Conservation (phyloP, 129 eudicot genomes). For the Lonicera japonica region DNA sequence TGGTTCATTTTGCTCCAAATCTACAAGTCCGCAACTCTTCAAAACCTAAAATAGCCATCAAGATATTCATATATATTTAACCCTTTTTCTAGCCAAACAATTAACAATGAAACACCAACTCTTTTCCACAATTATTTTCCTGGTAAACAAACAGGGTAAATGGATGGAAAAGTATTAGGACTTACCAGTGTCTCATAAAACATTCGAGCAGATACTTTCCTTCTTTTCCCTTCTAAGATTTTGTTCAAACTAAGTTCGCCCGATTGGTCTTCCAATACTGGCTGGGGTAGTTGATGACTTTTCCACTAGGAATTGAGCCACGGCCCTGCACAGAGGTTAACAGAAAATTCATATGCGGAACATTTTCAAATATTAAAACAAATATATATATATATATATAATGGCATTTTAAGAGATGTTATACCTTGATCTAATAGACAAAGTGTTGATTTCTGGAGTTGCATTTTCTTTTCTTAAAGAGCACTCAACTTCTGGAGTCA, state of each 20-base stretch:
- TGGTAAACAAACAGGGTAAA: neutral
- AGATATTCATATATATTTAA: too few relatives aligned
- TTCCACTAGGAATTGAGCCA: conserved; percentile 60
- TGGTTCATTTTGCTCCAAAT: conserved; percentile 57
- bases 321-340: conserved; percentile 45
- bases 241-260: conserved; percentile 50
- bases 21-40: conserved; percentile 50
- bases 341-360: neutral
- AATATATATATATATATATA: neutral
- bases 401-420: neutral
- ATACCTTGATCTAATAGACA: conserved; percentile 82
- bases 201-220: conserved; percentile 75
- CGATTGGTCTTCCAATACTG: conserved; percentile 25
- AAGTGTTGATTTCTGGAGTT: conserved; percentile 36
- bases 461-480: conserved; percentile 24
- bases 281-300: conserved; percentile 45
- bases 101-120: too few relatives aligned
- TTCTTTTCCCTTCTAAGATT: conserved; percentile 61
- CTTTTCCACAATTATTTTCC: too few relatives aligned
- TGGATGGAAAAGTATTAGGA: conserved; percentile 16
- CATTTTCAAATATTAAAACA: neutral
- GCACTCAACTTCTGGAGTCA: conserved; percentile 39
- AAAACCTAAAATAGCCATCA: conserved; percentile 40
- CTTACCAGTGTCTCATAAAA: conserved; percentile 79
- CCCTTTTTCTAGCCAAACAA: too few relatives aligned